A percentile compares a stretch with the other conserved stretches of the same genome.
Conservation (phyloP, 495 filamentous ascomycete species). For the Halenospora varia region DNA sequence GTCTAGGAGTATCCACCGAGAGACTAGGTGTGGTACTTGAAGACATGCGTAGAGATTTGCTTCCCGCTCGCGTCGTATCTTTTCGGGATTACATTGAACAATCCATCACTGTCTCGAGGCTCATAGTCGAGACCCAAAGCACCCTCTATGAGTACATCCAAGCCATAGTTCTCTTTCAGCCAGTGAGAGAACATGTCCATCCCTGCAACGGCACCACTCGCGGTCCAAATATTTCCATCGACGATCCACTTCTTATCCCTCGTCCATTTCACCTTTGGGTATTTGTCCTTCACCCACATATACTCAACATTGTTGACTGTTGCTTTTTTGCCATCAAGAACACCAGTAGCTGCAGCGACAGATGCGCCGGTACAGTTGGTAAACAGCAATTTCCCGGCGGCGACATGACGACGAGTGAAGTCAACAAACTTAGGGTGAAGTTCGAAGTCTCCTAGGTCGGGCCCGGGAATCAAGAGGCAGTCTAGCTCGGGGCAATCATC, state of each 20-base stretch:
- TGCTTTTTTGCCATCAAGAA: conserved; percentile 27
- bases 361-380: conserved; percentile 31
- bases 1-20: too few species aligned
- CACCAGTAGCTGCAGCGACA: conserved; percentile 20
- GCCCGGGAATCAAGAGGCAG: conserved; percentile 27
- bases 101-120: conserved; percentile 8
- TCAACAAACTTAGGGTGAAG: conserved; percentile 21
- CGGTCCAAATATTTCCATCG: conserved; percentile 36
- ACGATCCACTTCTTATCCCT: conserved; percentile 34
- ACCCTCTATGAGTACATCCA: conserved; percentile 17
- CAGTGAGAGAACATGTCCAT: conserved; percentile 38
- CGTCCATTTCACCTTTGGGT: conserved; percentile 32
- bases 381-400: conserved; percentile 20
- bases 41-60: too few species aligned
- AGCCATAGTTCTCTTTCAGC: conserved; percentile 29
- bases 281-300: conserved; percentile 16
- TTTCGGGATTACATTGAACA: too few species aligned
- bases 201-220: conserved; percentile 30
- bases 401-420: conserved; percentile 27
- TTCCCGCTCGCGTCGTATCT: too few species aligned
- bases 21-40: too few species aligned
- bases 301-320: conserved; percentile 29
- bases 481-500: conserved; percentile 29
- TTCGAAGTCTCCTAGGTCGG: conserved; percentile 12
- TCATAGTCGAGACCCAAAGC: conserved; percentile 19